phyloP scores from a whole-genome alignment of 2,329 filamentous ascomycete genomes.

The Fusarium praegraminearum region DNA sequence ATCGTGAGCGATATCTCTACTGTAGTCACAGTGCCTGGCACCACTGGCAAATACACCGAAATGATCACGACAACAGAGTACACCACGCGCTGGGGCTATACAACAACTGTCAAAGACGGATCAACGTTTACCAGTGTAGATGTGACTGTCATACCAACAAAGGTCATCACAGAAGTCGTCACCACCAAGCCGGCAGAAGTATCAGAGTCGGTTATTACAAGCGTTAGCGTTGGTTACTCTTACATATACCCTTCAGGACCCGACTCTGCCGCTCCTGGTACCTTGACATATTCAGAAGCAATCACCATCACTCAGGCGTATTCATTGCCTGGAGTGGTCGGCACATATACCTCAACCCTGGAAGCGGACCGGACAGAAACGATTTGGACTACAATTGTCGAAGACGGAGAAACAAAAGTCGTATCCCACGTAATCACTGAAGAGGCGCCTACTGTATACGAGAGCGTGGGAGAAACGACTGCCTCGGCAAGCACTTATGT shows the following conservation, averaged over 20 bases:
- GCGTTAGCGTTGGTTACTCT: conserved; percentile 26
- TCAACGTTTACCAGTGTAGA: conserved; percentile 15
- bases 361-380: conserved; percentile 16
- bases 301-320: conserved; percentile 25
- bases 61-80: conserved; percentile 30
- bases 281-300: conserved; percentile 11
- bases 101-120: conserved; percentile 27
- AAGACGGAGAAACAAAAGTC: conserved; percentile 28
- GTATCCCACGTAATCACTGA: conserved; percentile 19
- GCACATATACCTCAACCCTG: conserved; percentile 15
- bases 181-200: conserved; percentile 17
- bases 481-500: conserved; percentile 43
- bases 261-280: not conserved
- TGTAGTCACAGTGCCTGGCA: conserved; percentile 38
- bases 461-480: conserved; percentile 41
- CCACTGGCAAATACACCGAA: conserved; percentile 40
- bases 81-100: conserved; percentile 19
- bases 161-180: conserved; percentile 21
- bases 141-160: conserved; percentile 28
- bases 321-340: conserved; percentile 18
- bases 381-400: conserved; percentile 21
- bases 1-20: conserved; percentile 32
- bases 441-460: conserved; percentile 19
- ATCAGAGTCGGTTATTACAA: conserved; percentile 12
- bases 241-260: conserved; percentile 13